These are phyloP conservation scores for Arthrobotrys iridis DNA, from an alignment of 2,329 filamentous ascomycete species.

Conservation along the genomic window DNA sequence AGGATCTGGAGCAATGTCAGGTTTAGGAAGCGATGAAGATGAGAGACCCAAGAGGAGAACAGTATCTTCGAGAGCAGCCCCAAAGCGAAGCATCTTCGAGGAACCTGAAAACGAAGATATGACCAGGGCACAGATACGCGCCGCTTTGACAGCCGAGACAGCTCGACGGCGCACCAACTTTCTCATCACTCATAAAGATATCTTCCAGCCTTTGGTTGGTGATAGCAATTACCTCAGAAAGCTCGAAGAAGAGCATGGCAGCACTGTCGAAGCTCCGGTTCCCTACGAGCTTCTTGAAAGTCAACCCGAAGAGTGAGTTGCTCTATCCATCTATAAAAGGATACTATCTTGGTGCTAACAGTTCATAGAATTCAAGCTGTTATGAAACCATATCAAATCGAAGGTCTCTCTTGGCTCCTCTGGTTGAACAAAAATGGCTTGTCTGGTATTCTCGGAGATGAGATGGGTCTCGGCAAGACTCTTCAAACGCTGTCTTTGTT, in stretches of 20 bases:
- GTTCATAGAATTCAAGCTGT: conserved; percentile 17
- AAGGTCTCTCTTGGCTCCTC: conserved; percentile 93
- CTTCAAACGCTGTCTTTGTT: conserved; percentile 95
- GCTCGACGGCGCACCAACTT: conserved; percentile 43
- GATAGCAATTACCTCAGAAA: conserved; percentile 51
- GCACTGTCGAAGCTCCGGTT: conserved; percentile 56
- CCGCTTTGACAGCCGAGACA: conserved; percentile 46
- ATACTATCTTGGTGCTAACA: conserved; percentile 7
- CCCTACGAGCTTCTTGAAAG: conserved; percentile 62
- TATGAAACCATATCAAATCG: conserved; percentile 77
- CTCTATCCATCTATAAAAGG: not conserved
- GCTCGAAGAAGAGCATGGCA: conserved; percentile 34
- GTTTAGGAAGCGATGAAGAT: conserved; percentile 41
- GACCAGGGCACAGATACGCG: conserved; percentile 43
- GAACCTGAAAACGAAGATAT: conserved; percentile 52
- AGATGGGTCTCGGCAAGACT: conserved; percentile 97
- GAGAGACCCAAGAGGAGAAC: conserved; percentile 27
- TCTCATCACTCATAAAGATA: conserved; percentile 42
- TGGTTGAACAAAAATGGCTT: conserved; percentile 81
- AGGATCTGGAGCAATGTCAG: conserved; percentile 42
- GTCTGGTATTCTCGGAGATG: conserved; percentile 92
- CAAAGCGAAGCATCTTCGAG: conserved; percentile 39
- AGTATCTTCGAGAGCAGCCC: conserved; percentile 14
- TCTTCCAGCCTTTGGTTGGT: conserved; percentile 47
- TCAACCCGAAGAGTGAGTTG: conserved; percentile 63